phyloP scores from a whole-genome alignment of 179 eudicot genomes.

The Gypsophila paniculata region DNA sequence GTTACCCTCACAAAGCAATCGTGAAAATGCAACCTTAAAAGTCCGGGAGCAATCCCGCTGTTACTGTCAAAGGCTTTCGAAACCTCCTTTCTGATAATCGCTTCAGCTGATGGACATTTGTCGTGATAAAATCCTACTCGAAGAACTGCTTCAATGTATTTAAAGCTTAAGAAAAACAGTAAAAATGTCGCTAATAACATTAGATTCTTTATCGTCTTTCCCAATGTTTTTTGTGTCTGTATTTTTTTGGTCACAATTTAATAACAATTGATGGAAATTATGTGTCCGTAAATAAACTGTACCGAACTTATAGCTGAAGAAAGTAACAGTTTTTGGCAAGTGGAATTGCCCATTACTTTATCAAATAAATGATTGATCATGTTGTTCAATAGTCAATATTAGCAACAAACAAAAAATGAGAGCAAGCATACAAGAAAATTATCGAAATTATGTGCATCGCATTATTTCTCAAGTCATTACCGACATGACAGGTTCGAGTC shows the following conservation, averaged over 20 bases:
- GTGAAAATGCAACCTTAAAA: constrained; percentile 38
- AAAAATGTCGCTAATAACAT: constrained; percentile 8
- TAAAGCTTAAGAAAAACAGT: constrained; percentile 14
- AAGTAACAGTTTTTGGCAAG: background rate
- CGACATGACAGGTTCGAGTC: constrained; percentile 32
- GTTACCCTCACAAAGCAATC: constrained; percentile 41
- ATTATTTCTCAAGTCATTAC: no score
- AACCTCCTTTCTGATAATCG: constrained; percentile 36
- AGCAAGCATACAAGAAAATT: constrained; percentile 30
- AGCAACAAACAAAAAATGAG: background rate
- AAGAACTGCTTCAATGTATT: constrained; percentile 18
- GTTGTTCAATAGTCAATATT: background rate
- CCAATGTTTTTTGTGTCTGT: background rate
- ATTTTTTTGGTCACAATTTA: no score
- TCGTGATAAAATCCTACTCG: constrained; percentile 31
- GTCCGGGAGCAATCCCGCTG: constrained; percentile 37
- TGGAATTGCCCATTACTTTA: background rate
- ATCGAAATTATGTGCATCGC: no score
- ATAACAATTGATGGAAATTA: background rate
- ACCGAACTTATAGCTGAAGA: constrained; percentile 9
- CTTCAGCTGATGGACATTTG: constrained; percentile 35
- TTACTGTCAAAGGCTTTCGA: constrained; percentile 25
- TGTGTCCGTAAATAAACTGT: background rate
- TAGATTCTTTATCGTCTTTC: background rate
- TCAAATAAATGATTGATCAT: constrained; percentile 6